A percentile compares a stretch with the other conserved stretches of the same genome.
These are phyloP conservation scores for Xylaria sp. DNA, from an alignment of 2,329 filamentous ascomycete genomes.

Conservation along the genomic window DNA sequence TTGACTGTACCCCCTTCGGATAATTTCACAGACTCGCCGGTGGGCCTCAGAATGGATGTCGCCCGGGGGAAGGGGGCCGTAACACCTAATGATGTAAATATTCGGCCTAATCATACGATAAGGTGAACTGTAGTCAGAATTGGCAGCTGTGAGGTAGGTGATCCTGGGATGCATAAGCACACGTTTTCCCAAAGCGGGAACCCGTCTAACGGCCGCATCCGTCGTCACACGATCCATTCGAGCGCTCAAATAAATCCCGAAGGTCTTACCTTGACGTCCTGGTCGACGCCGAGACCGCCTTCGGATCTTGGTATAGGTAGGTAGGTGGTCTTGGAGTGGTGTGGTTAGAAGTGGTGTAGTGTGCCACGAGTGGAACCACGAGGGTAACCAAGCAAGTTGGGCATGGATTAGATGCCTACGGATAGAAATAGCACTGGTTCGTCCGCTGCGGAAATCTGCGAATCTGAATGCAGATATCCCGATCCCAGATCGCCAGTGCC, in stretches of 20 bases:
- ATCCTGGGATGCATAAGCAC: background rate
- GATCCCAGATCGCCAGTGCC: background rate
- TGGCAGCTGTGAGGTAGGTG: background rate
- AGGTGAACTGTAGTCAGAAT: background rate
- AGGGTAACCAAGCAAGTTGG: background rate
- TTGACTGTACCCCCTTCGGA: no score
- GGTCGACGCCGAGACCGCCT: background rate
- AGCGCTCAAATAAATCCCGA: background rate
- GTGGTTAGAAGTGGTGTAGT: no score
- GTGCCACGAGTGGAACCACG: background rate
- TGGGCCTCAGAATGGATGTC: no score
- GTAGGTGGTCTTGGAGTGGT: no score
- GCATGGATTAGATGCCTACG: background rate
- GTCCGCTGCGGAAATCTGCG: background rate
- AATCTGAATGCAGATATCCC: background rate
- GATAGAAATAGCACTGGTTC: background rate
- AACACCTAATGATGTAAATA: background rate
- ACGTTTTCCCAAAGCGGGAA: background rate
- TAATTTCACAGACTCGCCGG: no score
- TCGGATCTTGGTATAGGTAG: background rate
- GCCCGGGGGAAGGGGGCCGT: background rate
- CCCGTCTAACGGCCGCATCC: background rate
- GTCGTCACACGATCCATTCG: background rate
- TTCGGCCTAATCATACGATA: background rate
- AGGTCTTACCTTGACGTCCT: background rate